phyloP scores from a whole-genome alignment of 345 rosid genomes.

The Heritiera fomes region DNA sequence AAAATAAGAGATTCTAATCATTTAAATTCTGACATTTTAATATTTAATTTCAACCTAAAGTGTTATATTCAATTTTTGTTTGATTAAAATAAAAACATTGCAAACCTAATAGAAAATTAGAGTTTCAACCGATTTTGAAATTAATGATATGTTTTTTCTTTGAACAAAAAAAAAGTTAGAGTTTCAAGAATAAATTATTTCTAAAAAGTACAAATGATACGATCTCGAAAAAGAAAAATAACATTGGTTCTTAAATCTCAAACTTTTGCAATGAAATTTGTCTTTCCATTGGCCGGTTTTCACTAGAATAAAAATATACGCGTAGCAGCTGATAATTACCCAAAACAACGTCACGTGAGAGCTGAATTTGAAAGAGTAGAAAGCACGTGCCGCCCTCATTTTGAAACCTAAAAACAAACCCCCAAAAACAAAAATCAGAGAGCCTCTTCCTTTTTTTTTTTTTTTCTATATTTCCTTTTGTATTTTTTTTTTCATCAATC shows the following conservation, averaged over 20 bases:
- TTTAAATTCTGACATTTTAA: too few species aligned
- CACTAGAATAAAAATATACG: not conserved
- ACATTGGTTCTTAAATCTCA: too few species aligned
- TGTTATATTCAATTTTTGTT: not conserved
- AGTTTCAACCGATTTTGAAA: too few species aligned
- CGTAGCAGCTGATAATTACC: not conserved
- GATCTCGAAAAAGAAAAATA: too few species aligned
- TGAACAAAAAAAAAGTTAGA: too few species aligned
- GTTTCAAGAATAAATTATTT: too few species aligned
- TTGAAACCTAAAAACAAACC: slow-evolving; percentile 36
- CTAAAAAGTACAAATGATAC: too few species aligned
- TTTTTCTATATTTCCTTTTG: not conserved
- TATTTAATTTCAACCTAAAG: too few species aligned
- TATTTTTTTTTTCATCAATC: slow-evolving; percentile 6
- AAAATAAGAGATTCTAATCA: too few species aligned
- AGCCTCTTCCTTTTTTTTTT: slow-evolving; percentile 23
- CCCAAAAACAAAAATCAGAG: slow-evolving; percentile 29
- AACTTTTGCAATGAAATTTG: too few species aligned
- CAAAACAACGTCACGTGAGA: slow-evolving; percentile 41
- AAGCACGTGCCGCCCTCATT: slow-evolving; percentile 41
- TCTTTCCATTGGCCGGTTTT: not conserved
- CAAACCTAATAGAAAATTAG: too few species aligned
- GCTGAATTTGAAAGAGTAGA: slow-evolving; percentile 19
- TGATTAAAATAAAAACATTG: not conserved
- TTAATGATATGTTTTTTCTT: too few species aligned